Percentiles rank a stretch among this genome's conserved stretches.
phyloP scores from a whole-genome alignment of 331 rosid species.

The Quercus tomentella region DNA sequence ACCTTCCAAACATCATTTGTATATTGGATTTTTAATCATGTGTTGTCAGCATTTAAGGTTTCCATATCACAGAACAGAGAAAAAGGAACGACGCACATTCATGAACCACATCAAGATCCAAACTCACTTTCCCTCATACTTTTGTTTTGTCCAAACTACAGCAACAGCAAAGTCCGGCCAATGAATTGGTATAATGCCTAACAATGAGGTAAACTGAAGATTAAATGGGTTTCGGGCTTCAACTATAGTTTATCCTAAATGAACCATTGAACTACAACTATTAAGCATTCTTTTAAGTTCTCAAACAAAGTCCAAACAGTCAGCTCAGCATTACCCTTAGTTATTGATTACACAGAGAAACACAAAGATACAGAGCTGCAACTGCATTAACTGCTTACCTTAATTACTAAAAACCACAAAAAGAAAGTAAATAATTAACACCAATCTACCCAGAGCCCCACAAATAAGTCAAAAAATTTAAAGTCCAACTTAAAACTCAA shows the following conservation, averaged over 20 bases:
- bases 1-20: neutral
- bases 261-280: neutral
- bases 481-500: neutral
- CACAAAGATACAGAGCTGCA: neutral
- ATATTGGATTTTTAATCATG: no score
- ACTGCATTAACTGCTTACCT: neutral
- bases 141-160: neutral
- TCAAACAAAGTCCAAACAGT: neutral
- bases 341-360: neutral
- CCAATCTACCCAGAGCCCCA: neutral
- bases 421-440: neutral
- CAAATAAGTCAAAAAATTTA: neutral
- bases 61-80: neutral
- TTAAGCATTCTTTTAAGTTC: neutral
- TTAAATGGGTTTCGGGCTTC: neutral
- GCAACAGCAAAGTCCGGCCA: neutral
- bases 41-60: no score
- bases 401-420: neutral
- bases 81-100: neutral
- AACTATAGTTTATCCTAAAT: neutral
- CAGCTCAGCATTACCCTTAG: neutral
- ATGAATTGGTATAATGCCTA: neutral
- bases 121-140: neutral
- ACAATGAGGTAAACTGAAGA: neutral
- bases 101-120: neutral